phyloP scores from a whole-genome alignment of 2,329 filamentous ascomycete genomes.

The Cladosporium sp. region DNA sequence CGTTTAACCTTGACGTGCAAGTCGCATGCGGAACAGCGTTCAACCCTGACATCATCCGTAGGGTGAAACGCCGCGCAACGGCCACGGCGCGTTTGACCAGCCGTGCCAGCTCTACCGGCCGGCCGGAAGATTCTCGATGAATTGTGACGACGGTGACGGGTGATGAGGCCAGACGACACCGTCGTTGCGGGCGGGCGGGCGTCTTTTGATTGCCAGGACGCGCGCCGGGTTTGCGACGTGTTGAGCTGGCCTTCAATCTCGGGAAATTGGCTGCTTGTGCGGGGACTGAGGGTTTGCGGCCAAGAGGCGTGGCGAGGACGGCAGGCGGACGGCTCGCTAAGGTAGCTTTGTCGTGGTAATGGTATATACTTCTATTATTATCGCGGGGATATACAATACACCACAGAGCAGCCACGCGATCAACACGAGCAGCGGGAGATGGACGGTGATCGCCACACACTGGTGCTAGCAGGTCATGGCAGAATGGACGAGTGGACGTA shows the following conservation, averaged over 20 bases:
- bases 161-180: neutral
- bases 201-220: slow-evolving; percentile 8
- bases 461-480: too few species aligned
- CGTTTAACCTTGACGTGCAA: neutral
- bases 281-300: neutral
- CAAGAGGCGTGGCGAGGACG: neutral
- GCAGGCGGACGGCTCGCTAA: neutral
- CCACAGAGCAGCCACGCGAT: neutral
- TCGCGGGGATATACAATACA: too few species aligned
- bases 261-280: neutral
- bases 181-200: neutral
- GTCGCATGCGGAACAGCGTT: neutral
- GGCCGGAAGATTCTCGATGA: neutral
- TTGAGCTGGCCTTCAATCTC: slow-evolving; percentile 9
- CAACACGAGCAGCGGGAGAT: neutral
- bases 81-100: neutral
- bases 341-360: neutral
- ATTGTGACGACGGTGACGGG: neutral
- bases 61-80: neutral
- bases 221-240: neutral
- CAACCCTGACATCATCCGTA: slow-evolving; percentile 1
- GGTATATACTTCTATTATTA: neutral
- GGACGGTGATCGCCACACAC: neutral
- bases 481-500: too few species aligned
- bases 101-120: neutral